phyloP scores from a whole-genome alignment of 1,284 basidiomycete species.

The Cerioporus squamosus region DNA sequence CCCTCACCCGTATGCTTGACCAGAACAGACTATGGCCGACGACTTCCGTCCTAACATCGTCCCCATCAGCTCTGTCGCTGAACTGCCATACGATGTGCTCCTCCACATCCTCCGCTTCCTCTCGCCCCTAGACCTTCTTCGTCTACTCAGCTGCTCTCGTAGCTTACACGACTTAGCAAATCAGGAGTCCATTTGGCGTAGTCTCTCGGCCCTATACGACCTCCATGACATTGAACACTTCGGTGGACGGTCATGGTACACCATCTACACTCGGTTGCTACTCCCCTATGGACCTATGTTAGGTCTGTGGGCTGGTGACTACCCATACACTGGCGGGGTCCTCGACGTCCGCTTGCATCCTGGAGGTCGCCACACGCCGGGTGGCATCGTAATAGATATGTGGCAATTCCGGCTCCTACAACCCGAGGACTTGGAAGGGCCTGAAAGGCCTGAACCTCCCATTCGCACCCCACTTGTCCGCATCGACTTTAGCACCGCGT shows the following conservation, averaged over 20 bases:
- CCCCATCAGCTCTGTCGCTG: background rate
- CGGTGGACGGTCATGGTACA: conserved; percentile 25
- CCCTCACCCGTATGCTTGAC: too few species aligned
- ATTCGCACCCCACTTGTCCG: conserved; percentile 8
- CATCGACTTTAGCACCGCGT: conserved; percentile 16
- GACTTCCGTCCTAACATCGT: background rate
- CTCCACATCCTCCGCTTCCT: conserved; percentile 23
- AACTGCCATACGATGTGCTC: conserved; percentile 31
- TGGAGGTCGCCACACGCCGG: conserved; percentile 2
- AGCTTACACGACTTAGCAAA: conserved; percentile 13
- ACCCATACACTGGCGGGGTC: conserved; percentile 27
- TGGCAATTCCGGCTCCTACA: conserved; percentile 26
- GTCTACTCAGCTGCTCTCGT: conserved; percentile 28
- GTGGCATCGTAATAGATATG: conserved; percentile 26
- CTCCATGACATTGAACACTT: conserved; percentile 18
- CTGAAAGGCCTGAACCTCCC: conserved; percentile 21
- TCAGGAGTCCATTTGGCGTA: conserved; percentile 31
- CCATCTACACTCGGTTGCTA: conserved; percentile 24
- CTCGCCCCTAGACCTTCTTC: conserved; percentile 24
- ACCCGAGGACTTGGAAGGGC: conserved; percentile 18
- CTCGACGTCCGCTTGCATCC: conserved; percentile 20
- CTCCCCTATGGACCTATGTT: conserved; percentile 28
- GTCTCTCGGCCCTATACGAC: conserved; percentile 16
- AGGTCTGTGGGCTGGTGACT: conserved; percentile 31
- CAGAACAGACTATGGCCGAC: background rate